These are phyloP conservation scores for Neonectria neomacrospora DNA, from an alignment of 2,329 filamentous ascomycete species.

Conservation along the genomic window DNA sequence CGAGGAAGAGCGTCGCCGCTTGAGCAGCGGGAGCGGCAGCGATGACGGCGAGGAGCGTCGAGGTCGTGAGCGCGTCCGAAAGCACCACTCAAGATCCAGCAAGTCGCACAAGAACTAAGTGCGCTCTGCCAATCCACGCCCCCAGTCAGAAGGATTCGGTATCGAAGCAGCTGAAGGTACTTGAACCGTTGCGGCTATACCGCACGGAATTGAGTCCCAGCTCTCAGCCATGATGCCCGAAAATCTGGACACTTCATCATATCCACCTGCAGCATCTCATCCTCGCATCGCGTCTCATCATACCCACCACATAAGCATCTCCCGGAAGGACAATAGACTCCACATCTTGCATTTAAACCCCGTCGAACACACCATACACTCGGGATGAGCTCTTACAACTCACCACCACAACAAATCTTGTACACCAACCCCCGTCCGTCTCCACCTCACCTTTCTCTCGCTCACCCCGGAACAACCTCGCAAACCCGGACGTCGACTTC, in stretches of 20 bases:
- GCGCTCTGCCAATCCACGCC: neutral
- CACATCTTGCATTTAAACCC: slow-evolving; percentile 6
- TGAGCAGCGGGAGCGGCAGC: slow-evolving; percentile 53
- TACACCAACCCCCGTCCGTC: slow-evolving; percentile 10
- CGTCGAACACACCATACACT: slow-evolving; percentile 15
- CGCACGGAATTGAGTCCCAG: neutral
- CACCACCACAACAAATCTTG: slow-evolving; percentile 16
- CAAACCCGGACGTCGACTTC: slow-evolving; percentile 12
- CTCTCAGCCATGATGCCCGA: slow-evolving; percentile 38
- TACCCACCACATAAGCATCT: slow-evolving; percentile 29
- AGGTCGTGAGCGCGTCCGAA: slow-evolving; percentile 53
- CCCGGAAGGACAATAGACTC: slow-evolving; percentile 40
- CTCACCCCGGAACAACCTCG: slow-evolving; percentile 16
- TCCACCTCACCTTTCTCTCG: slow-evolving; percentile 20
- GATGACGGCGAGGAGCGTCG: slow-evolving; percentile 53
- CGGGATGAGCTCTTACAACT: slow-evolving; percentile 9
- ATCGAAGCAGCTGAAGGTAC: neutral
- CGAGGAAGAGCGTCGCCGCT: slow-evolving; percentile 64
- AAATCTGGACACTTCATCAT: slow-evolving; percentile 18
- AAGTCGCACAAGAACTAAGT: slow-evolving; percentile 49
- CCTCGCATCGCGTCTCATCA: slow-evolving; percentile 7
- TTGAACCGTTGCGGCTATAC: slow-evolving; percentile 12
- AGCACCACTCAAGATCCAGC: slow-evolving; percentile 41
- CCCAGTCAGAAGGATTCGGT: neutral
- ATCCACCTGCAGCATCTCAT: slow-evolving; percentile 2